Evolutionary conservation across 495 filamentous ascomycete species (phyloP), one percentile per base, ranked within the genome.

Genomic region (Tuber brumale): DNA sequence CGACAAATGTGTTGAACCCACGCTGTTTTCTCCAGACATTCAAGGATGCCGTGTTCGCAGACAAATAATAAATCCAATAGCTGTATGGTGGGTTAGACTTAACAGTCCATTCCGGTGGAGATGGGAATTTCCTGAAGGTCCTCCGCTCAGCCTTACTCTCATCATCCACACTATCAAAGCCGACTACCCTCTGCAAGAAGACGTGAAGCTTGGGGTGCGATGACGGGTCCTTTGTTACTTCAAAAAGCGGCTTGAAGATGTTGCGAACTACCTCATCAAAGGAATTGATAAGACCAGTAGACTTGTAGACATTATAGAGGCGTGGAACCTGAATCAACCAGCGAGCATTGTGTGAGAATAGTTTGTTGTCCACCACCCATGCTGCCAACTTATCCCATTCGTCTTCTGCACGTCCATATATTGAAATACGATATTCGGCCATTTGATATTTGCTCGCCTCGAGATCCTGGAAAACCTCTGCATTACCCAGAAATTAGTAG

Each of bases 381-480:
- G 93, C 92, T 4, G 95, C 95, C 69, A 99, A 89, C 81, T 97
- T 99, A 83, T 98, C 95, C 95, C 95, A 99, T 84, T 99, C 95
- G 76, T 97, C 92, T 42, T 95, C 85, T 9, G 92, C 90, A 83
- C 93, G 91, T 72, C 95, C 95, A 82, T 99, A 98, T 76, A 99
- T 94, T 19, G 94, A 97, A 74, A 99, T 95, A 27, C 95, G 93
- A 93, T 96, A 99, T 86, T 99, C 95, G 9, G 94, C 96, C 92
- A 99, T 97, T 84, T 99, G 95, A 82, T 99, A 98, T 83, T 99
- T 99, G 88, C 95, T 97, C 45, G 95, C 95, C 84, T 99, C 95
- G 31, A 99, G 86, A 85, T 99, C 95, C n/a, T 93, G 90, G 42
- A 99, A 97, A 57, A 99, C 95, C 83, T 99, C 95, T 82, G n/a